Evolutionary conservation across 306 rosid genomes (phyloP).

Genomic region (Hippophae gyantsensis): DNA sequence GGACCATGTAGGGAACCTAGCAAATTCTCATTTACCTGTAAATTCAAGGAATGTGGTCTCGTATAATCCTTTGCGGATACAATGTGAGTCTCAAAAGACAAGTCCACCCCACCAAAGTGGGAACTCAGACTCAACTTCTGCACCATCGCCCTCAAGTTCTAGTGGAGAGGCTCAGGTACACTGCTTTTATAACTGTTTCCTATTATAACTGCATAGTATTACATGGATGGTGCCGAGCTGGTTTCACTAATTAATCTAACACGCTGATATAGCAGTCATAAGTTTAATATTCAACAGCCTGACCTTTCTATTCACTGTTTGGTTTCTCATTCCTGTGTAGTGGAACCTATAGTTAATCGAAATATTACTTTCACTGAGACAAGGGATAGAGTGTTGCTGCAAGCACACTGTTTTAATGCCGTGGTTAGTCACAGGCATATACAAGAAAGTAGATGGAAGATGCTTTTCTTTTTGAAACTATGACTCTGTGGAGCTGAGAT

Average conservation of each 20-base stretch:
- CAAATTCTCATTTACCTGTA: slow-evolving; percentile 23
- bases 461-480: background rate
- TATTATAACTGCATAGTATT: slow-evolving; percentile 3
- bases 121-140: slow-evolving; percentile 56
- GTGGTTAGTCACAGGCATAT: background rate
- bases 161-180: slow-evolving; percentile 71
- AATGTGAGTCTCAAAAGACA: slow-evolving; percentile 36
- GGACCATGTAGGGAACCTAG: slow-evolving; percentile 28
- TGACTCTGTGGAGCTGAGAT: background rate
- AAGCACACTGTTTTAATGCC: background rate
- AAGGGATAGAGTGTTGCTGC: background rate
- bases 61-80: slow-evolving; percentile 32
- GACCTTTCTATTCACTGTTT: background rate
- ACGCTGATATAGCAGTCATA: slow-evolving; percentile 7
- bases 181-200: slow-evolving; percentile 7
- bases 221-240: slow-evolving; percentile 1
- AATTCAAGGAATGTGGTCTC: slow-evolving; percentile 26
- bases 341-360: background rate
- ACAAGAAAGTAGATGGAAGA: background rate
- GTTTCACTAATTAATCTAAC: slow-evolving; percentile 9
- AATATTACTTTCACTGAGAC: background rate
- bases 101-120: slow-evolving; percentile 57
- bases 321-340: background rate
- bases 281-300: background rate
- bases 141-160: slow-evolving; percentile 64